These are phyloP conservation scores for Hypoxylon perforatum DNA, from an alignment of 495 filamentous ascomycete species.

Conservation along the genomic window DNA sequence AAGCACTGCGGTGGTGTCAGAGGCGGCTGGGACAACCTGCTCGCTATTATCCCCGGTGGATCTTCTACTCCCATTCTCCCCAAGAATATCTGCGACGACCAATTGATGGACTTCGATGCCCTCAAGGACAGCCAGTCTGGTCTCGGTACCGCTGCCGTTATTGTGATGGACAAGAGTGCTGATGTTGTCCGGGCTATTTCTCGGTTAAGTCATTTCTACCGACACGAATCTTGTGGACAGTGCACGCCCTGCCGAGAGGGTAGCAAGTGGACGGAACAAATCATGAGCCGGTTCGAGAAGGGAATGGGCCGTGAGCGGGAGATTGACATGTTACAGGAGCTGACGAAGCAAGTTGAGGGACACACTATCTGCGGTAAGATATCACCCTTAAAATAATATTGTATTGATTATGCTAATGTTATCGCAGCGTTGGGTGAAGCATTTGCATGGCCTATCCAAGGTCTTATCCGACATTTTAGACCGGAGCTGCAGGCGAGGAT, in stretches of 20 bases:
- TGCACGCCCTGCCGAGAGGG: constrained; percentile 98
- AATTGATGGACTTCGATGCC: constrained; percentile 98
- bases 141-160: constrained; percentile 97
- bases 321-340: constrained; percentile 99
- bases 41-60: constrained; percentile 94
- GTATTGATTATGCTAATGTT: constrained; percentile 14
- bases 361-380: constrained; percentile 92
- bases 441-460: constrained; percentile 98
- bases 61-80: constrained; percentile 96
- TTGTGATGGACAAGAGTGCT: constrained; percentile 98
- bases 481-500: constrained; percentile 94
- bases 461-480: constrained; percentile 96
- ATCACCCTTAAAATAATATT: background rate
- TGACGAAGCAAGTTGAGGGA: constrained; percentile 99
- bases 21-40: constrained; percentile 97
- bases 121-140: constrained; percentile 97
- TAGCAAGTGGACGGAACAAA: constrained; percentile 97
- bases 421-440: constrained; percentile 85
- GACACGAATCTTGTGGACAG: constrained; percentile 97
- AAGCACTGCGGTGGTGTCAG: constrained; percentile 96
- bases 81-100: constrained; percentile 85
- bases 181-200: constrained; percentile 95
- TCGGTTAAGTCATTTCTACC: constrained; percentile 94
- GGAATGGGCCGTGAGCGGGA: constrained; percentile 88
- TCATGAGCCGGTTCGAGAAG: constrained; percentile 95